Evolutionary conservation across 225 moss, liverwort and hornwort genomes (phyloP), one percentile per base, ranked within the genome.

Genomic region (Pseudoscleropodium purum): DNA sequence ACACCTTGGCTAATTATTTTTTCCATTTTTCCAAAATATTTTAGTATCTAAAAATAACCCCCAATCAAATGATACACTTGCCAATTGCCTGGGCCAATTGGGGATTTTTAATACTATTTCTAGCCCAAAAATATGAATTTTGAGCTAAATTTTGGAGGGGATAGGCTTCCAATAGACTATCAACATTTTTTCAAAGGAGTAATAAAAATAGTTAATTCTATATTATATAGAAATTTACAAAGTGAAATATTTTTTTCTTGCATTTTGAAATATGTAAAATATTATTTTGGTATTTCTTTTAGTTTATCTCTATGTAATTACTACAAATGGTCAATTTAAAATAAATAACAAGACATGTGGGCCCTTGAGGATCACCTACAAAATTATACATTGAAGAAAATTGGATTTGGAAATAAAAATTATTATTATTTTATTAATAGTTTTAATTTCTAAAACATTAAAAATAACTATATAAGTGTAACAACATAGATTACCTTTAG

Each of bases 301-400:
- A 4, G 12, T 7, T 1, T n/a, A 23, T 13, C 4, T 37, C 0
- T 0, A 21, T 21, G 12, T 21, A 68, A 21, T 12, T 68, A 2
- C 21, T 23, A 12, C 13, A 68, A n/a, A 37, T 37, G 4, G 4
- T 2, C 12, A 19, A 67, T 34, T 66, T 34, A 47, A 47, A 47
- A 2, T 47, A 47, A 47, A 47, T 8, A 9, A 47, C 9, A 47
- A 47, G 47, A 47, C 47, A 2, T 47, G 47, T 8, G 8, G 47
- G 9, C 47, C 47, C 47, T 47, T 47, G 47, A 47, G 47, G 47
- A 47, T 47, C 47, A 47, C 47, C 47, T 47, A 47, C 47, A 47
- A 47, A 47, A 47, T 47, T 10, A 47, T 47, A 47, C 47, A 47
- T 47, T 47, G 47, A 47, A 47, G 47, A 47, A 47, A 47, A 47